Conservation (phyloP, 108 stramenopile genomes). For the Skeletonema menzelii region DNA sequence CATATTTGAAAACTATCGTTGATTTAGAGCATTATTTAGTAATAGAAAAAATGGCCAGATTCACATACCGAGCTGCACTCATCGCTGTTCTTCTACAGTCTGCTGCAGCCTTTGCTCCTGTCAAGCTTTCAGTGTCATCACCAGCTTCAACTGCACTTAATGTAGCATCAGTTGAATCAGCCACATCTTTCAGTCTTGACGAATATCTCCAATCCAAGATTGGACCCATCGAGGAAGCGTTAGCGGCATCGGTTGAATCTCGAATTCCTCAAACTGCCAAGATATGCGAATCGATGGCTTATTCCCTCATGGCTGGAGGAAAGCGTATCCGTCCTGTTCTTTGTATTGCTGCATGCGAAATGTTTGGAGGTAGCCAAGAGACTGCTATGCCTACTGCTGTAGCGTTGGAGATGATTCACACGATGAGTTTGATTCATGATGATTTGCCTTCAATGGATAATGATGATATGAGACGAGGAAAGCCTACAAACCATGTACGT, state of each 20-base stretch:
- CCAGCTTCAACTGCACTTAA: conserved; percentile 7
- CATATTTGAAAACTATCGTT: background rate
- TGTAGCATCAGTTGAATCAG: conserved; percentile 22
- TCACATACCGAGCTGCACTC: conserved; percentile 1
- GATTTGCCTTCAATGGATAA: conserved; percentile 96
- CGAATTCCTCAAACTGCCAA: conserved; percentile 75
- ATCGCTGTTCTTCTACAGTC: background rate
- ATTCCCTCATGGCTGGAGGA: conserved; percentile 95
- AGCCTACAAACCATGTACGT: conserved; percentile 93
- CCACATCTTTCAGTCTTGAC: conserved; percentile 65
- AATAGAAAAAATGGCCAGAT: conserved; percentile 3
- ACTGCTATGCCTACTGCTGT: conserved; percentile 92
- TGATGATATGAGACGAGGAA: conserved; percentile 92
- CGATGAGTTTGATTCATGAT: conserved; percentile 97
- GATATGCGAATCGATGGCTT: conserved; percentile 92
- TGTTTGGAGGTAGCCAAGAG: conserved; percentile 81
- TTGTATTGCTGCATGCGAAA: conserved; percentile 92
- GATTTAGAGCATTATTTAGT: too few relatives aligned
- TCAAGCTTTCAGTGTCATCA: background rate
- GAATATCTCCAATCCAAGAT: conserved; percentile 86
- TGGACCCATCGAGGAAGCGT: conserved; percentile 79
- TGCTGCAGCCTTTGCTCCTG: background rate
- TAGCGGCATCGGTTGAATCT: conserved; percentile 70
- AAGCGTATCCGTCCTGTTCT: conserved; percentile 95
- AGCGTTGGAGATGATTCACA: conserved; percentile 97